These are phyloP conservation scores for Sporothrix pallida DNA, from an alignment of 2,329 filamentous ascomycete species.

Conservation along the genomic window DNA sequence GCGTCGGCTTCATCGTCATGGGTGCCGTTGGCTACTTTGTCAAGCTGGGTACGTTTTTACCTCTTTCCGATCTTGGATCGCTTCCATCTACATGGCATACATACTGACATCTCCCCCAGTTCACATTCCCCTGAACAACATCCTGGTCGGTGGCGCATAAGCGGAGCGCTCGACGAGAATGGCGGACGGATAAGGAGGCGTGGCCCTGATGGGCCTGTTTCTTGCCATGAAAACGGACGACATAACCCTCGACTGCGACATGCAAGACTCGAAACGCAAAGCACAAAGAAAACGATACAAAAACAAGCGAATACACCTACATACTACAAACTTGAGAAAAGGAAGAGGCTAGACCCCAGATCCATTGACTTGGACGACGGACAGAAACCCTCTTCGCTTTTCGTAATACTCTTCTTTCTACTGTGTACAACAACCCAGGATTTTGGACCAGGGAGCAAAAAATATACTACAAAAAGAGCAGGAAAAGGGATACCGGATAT, in stretches of 20 bases:
- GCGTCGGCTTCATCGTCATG: constrained; percentile 73
- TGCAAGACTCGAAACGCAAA: neutral
- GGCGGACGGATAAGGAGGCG: neutral
- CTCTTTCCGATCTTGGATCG: neutral
- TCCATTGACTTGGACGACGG: neutral
- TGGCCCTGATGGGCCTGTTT: neutral
- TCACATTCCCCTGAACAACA: constrained; percentile 73
- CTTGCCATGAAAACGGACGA: neutral
- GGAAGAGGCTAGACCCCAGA: neutral
- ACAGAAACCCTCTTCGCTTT: neutral
- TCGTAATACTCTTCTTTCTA: neutral
- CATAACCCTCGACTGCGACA: neutral
- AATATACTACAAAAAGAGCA: constrained; percentile 18
- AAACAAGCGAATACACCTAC: constrained; percentile 9
- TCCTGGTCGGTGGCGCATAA: constrained; percentile 70
- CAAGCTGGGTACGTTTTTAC: constrained; percentile 63
- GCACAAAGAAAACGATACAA: neutral
- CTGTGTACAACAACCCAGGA: constrained; percentile 2
- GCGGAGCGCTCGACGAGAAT: neutral
- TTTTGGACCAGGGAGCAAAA: no score
- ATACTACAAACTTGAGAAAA: constrained; percentile 7
- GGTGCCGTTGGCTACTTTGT: constrained; percentile 72
- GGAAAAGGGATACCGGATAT: constrained; percentile 19
- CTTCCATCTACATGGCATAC: neutral
- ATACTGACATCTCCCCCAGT: constrained; percentile 49